phyloP scores from a whole-genome alignment of 192 early-diverging fungal species.

The Geranomyces variabilis region DNA sequence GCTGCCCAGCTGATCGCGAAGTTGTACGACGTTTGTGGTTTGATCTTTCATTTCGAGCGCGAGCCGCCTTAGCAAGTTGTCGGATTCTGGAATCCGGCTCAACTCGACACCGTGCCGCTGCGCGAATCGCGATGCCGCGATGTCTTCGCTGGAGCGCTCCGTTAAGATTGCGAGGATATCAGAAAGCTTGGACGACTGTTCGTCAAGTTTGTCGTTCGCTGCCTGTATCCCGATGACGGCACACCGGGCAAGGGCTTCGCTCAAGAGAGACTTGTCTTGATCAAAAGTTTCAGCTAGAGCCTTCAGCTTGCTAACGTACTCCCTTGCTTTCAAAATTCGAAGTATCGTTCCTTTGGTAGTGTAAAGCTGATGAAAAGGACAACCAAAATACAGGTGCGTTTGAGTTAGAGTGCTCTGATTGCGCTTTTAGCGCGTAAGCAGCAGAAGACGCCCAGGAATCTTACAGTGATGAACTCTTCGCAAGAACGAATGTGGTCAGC shows the following conservation, averaged over 20 bases:
- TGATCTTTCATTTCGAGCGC: constrained; percentile 6
- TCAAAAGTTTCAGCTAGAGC: background rate
- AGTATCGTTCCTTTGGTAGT: constrained; percentile 17
- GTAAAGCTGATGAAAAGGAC: constrained; percentile 16
- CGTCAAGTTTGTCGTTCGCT: constrained; percentile 15
- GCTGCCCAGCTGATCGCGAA: background rate
- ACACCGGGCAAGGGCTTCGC: background rate
- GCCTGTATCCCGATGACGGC: constrained; percentile 7
- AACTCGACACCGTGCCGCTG: constrained; percentile 49
- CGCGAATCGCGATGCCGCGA: constrained; percentile 36
- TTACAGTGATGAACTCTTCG: constrained; percentile 11
- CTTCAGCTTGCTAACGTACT: constrained; percentile 12
- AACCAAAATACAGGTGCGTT: background rate
- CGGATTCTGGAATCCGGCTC: constrained; percentile 38
- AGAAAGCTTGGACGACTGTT: background rate
- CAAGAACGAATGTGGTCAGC: background rate
- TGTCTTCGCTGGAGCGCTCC: constrained; percentile 32
- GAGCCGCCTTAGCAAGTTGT: constrained; percentile 12
- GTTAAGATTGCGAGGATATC: constrained; percentile 9
- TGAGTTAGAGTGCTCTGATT: background rate
- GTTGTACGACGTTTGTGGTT: constrained; percentile 1
- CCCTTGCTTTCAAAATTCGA: background rate
- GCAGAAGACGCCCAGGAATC: no score
- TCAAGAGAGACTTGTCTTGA: constrained; percentile 3
- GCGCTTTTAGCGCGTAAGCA: no score